These are phyloP conservation scores for Ogataea neopini DNA, from an alignment of 805 yeast species.

Conservation along the genomic window DNA sequence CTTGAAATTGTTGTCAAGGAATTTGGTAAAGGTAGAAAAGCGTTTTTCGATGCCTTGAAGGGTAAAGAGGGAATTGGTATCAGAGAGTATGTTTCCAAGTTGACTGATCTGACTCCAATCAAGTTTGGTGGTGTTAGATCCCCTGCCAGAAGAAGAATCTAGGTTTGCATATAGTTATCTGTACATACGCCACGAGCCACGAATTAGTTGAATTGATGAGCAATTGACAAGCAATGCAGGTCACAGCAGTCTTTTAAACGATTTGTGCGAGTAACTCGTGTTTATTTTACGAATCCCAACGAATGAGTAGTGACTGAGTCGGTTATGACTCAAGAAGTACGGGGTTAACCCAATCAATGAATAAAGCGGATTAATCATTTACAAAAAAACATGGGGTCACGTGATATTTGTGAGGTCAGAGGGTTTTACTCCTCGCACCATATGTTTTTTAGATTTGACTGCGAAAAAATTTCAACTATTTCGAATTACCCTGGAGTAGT, in stretches of 20 bases:
- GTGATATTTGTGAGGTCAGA: background rate
- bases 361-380: too few species aligned
- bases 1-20: slow-evolving; percentile 78
- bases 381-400: too few species aligned
- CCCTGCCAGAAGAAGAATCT: slow-evolving; percentile 74
- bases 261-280: too few species aligned
- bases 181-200: slow-evolving; percentile 10
- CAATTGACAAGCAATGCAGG: too few species aligned
- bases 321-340: too few species aligned
- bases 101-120: slow-evolving; percentile 78
- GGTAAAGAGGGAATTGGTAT: slow-evolving; percentile 85
- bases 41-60: slow-evolving; percentile 77
- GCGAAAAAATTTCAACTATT: background rate
- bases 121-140: slow-evolving; percentile 92
- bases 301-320: too few species aligned
- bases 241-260: too few species aligned
- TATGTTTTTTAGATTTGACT: background rate
- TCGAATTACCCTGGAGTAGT: too few species aligned
- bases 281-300: too few species aligned
- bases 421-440: slow-evolving; percentile 6
- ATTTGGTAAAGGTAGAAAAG: slow-evolving; percentile 88
- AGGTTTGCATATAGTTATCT: slow-evolving; percentile 6
- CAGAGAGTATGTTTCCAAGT: slow-evolving; percentile 63
- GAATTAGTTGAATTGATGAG: too few species aligned
- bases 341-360: too few species aligned